Evolutionary conservation across 2,329 filamentous ascomycete species (phyloP).

Genomic region (Sporothrix luriei): DNA sequence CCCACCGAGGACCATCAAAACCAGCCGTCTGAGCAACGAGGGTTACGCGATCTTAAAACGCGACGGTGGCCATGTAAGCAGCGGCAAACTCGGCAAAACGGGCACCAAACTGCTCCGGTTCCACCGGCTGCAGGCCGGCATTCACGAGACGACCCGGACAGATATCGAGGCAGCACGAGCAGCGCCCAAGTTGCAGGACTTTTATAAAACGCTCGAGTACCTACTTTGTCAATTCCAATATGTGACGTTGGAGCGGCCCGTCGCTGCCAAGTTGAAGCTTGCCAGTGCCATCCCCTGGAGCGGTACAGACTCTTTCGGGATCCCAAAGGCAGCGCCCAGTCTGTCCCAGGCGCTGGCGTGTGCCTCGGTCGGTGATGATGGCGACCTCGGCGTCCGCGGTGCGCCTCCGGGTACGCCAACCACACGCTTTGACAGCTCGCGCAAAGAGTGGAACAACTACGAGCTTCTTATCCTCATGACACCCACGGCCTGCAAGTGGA

Average conservation of each 20-base stretch:
- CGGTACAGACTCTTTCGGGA: neutral
- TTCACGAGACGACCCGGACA: neutral
- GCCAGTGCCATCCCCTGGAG: neutral
- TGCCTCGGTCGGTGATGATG: neutral
- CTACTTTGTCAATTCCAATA: slow-evolving; percentile 2
- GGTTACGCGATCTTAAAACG: neutral
- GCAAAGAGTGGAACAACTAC: slow-evolving; percentile 22
- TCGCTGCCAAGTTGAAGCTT: neutral
- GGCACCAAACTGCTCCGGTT: slow-evolving; percentile 30
- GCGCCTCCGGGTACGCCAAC: neutral
- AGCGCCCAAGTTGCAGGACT: neutral
- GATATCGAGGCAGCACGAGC: neutral
- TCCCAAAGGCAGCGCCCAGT: neutral
- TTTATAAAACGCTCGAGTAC: neutral
- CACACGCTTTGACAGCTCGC: neutral
- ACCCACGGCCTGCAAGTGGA: neutral
- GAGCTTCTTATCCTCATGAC: neutral
- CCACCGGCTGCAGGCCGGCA: neutral
- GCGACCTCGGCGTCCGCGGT: neutral
- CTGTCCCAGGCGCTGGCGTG: neutral
- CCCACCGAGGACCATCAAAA: neutral
- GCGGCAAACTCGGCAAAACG: slow-evolving; percentile 10
- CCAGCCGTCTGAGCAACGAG: neutral
- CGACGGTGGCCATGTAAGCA: neutral
- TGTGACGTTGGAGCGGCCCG: neutral